These are phyloP conservation scores for Aureobasidium musti DNA, from an alignment of 2,329 filamentous ascomycete species.

Conservation along the genomic window DNA sequence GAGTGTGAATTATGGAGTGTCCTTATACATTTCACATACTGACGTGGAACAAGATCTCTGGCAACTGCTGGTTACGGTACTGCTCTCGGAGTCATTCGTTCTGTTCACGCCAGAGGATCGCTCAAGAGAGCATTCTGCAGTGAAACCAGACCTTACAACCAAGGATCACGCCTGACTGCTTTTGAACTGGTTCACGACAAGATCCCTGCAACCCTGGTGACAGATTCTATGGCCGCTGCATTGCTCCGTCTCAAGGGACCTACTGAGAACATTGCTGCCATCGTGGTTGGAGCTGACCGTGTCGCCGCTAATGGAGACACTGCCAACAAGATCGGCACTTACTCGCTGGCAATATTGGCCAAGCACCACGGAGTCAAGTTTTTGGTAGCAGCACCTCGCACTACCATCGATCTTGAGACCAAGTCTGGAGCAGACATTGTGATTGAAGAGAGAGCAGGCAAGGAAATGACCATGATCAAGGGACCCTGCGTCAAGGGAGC, in stretches of 20 bases:
- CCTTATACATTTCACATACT: not conserved
- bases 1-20: conserved; percentile 33
- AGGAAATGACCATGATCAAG: conserved; percentile 82
- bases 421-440: conserved; percentile 75
- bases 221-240: conserved; percentile 94
- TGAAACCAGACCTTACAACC: conserved; percentile 96
- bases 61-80: conserved; percentile 98
- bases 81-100: conserved; percentile 89
- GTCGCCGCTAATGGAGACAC: conserved; percentile 97
- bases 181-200: conserved; percentile 95
- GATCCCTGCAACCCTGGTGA: conserved; percentile 88
- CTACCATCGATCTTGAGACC: conserved; percentile 86
- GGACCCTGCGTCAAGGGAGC: conserved; percentile 67
- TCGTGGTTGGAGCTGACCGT: conserved; percentile 92
- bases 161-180: conserved; percentile 89
- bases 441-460: conserved; percentile 81
- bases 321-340: conserved; percentile 98
- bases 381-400: conserved; percentile 89
- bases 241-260: conserved; percentile 64
- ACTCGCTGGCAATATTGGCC: conserved; percentile 87
- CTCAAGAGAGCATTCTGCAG: conserved; percentile 91
- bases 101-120: conserved; percentile 65
- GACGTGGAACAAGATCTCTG: conserved; percentile 62
- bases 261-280: conserved; percentile 71
- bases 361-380: conserved; percentile 88